phyloP scores from a whole-genome alignment of 1,284 basidiomycete species.

The Rhodotorula sp. region DNA sequence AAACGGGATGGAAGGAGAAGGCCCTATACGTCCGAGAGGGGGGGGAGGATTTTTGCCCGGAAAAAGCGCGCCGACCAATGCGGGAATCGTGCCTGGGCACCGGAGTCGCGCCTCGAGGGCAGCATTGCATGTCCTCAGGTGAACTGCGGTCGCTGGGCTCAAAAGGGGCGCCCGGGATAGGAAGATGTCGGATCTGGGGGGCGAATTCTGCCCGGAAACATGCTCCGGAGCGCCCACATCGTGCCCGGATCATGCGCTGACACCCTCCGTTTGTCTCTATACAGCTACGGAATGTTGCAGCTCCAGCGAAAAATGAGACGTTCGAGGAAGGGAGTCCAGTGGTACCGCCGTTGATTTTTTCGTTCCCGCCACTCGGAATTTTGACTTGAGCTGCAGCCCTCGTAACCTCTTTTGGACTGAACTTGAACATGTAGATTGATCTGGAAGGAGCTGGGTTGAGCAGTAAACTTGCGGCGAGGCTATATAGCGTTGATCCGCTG shows the following conservation, averaged over 20 bases:
- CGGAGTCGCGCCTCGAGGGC: too few species aligned
- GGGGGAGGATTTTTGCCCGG: neutral
- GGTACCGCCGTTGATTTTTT: conserved; percentile 58
- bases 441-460: neutral
- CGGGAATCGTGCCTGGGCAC: too few species aligned
- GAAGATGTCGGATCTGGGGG: too few species aligned
- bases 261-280: neutral
- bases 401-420: neutral
- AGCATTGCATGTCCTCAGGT: too few species aligned
- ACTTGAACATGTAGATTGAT: neutral
- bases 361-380: neutral
- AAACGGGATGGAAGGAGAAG: neutral
- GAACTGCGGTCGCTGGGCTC: too few species aligned
- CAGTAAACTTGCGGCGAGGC: too few species aligned
- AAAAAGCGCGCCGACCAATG: too few species aligned
- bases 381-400: neutral
- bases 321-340: conserved; percentile 82
- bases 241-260: neutral
- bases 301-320: conserved; percentile 96
- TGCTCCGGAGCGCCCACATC: too few species aligned
- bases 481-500: neutral
- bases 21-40: neutral
- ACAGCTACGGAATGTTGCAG: conserved; percentile 48
- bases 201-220: too few species aligned
- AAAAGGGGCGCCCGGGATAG: too few species aligned